Evolutionary conservation across 805 yeast species (phyloP).

Genomic region (Dipodascus albidus): DNA sequence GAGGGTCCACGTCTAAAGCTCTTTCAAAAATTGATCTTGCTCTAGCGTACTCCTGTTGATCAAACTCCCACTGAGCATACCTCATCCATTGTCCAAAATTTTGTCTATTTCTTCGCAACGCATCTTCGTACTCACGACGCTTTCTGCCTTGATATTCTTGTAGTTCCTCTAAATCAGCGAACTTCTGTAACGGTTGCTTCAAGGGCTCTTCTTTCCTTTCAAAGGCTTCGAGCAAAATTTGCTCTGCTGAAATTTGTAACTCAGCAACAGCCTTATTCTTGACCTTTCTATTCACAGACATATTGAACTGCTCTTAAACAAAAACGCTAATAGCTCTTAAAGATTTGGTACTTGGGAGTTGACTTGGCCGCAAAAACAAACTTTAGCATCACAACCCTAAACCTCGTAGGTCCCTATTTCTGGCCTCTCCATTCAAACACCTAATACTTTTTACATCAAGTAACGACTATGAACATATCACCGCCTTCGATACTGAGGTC

Average conservation of each 20-base stretch:
- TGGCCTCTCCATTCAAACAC: neutral
- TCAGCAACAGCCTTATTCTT: slow-evolving; percentile 35
- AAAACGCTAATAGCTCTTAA: neutral
- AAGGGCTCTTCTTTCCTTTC: slow-evolving; percentile 34
- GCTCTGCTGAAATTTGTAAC: slow-evolving; percentile 53
- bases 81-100: slow-evolving; percentile 85
- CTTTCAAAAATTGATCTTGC: slow-evolving; percentile 86
- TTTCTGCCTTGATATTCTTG: slow-evolving; percentile 64
- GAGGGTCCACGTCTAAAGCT: slow-evolving; percentile 64
- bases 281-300: too few relatives aligned
- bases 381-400: neutral
- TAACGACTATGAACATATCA: neutral
- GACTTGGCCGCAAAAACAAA: neutral
- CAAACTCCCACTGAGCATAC: slow-evolving; percentile 79
- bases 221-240: slow-evolving; percentile 50
- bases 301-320: too few relatives aligned
- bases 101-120: slow-evolving; percentile 71
- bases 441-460: neutral
- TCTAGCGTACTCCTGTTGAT: slow-evolving; percentile 64
- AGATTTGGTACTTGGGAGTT: neutral
- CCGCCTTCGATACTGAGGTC: slow-evolving; percentile 12
- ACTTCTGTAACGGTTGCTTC: slow-evolving; percentile 30
- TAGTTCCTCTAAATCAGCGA: slow-evolving; percentile 71
- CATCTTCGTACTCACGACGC: slow-evolving; percentile 74
- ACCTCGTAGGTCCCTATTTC: neutral